phyloP scores from a whole-genome alignment of 202 grass and related monocot genomes.

The Elaeis oleifera region DNA sequence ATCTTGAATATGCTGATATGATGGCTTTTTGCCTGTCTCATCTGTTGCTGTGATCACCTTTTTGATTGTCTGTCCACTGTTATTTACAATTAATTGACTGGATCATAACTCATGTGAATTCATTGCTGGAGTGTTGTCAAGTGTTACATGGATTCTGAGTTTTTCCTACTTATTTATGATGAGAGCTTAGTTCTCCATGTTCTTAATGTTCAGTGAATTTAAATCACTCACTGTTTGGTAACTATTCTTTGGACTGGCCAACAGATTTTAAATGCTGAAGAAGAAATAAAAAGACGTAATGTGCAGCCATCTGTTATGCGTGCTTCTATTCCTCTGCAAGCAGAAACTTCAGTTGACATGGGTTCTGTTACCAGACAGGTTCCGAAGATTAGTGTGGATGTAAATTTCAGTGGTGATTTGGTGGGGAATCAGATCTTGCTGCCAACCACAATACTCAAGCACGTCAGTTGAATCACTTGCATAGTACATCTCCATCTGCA shows the following conservation, averaged over 20 bases:
- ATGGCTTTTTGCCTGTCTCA: too few relatives aligned
- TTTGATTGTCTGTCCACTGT: too few relatives aligned
- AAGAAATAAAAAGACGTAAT: constrained; percentile 71
- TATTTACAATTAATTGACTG: too few relatives aligned
- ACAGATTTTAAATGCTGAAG: constrained; percentile 89
- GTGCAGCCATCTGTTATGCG: constrained; percentile 30
- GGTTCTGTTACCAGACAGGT: constrained; percentile 40
- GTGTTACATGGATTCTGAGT: too few relatives aligned
- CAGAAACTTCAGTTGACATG: constrained; percentile 50
- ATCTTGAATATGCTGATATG: too few relatives aligned
- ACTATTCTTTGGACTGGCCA: not conserved
- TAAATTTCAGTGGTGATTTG: constrained; percentile 71
- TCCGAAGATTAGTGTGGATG: constrained; percentile 59
- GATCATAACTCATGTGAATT: too few relatives aligned
- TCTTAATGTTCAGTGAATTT: too few relatives aligned
- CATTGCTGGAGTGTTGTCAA: too few relatives aligned
- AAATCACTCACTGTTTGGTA: not conserved
- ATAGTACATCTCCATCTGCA: constrained; percentile 67
- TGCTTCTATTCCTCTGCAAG: constrained; percentile 32
- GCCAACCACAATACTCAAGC: constrained; percentile 61
- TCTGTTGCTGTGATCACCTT: too few relatives aligned
- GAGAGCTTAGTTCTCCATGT: too few relatives aligned
- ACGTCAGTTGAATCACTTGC: constrained; percentile 49
- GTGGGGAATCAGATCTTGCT: constrained; percentile 69
- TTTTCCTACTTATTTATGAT: too few relatives aligned